These are phyloP conservation scores for Kodamaea leandrae DNA, from an alignment of 805 yeast genomes.

Conservation along the genomic window DNA sequence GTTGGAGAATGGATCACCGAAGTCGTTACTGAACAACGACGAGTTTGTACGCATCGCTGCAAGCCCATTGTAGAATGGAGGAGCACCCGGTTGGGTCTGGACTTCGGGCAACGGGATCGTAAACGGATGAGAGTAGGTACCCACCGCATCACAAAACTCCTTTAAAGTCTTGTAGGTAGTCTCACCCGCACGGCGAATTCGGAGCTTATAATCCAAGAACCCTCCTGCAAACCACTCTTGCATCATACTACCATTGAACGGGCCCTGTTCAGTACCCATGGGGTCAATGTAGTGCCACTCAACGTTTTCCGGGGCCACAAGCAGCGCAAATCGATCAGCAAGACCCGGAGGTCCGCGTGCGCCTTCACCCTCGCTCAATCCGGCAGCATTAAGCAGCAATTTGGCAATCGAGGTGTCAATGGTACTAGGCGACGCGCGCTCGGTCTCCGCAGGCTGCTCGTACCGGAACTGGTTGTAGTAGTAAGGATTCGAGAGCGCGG, in stretches of 20 bases:
- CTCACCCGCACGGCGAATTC: slow-evolving; percentile 60
- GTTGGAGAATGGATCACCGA: slow-evolving; percentile 12
- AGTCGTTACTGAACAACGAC: slow-evolving; percentile 23
- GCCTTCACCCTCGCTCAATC: not conserved
- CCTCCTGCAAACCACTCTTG: slow-evolving; percentile 70
- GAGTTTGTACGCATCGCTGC: slow-evolving; percentile 22
- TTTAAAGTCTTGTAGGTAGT: slow-evolving; percentile 47
- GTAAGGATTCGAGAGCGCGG: too few relatives aligned
- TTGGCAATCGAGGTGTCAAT: slow-evolving; percentile 9
- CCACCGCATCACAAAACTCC: slow-evolving; percentile 49
- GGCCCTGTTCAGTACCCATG: slow-evolving; percentile 72
- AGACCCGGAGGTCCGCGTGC: not conserved
- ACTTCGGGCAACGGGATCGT: slow-evolving; percentile 49
- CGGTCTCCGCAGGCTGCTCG: too few relatives aligned
- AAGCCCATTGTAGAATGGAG: slow-evolving; percentile 5
- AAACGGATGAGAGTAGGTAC: slow-evolving; percentile 59
- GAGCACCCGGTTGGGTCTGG: slow-evolving; percentile 5
- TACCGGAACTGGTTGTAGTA: too few relatives aligned
- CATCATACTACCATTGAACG: slow-evolving; percentile 72
- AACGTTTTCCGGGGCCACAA: slow-evolving; percentile 21
- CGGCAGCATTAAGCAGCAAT: slow-evolving; percentile 14
- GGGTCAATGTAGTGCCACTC: slow-evolving; percentile 77
- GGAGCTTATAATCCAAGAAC: slow-evolving; percentile 54
- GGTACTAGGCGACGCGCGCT: not conserved
- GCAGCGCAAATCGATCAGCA: not conserved